These are phyloP conservation scores for Mycena venus DNA, from an alignment of 768 basidiomycete species.

Conservation along the genomic window DNA sequence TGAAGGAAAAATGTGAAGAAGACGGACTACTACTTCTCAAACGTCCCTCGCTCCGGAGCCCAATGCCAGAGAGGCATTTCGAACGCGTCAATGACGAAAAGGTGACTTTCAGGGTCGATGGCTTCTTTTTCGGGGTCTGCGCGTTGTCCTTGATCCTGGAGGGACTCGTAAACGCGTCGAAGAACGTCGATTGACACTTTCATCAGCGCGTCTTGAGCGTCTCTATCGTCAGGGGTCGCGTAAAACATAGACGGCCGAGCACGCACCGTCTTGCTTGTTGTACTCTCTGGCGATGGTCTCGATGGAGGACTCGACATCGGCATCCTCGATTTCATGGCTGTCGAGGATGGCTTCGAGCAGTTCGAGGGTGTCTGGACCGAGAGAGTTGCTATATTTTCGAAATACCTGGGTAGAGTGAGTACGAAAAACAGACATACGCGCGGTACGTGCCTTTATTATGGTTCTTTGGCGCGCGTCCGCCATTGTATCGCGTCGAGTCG, in stretches of 20 bases:
- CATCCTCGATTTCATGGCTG: conserved; percentile 76
- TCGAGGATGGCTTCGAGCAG: conserved; percentile 81
- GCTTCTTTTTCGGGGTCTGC: conserved; percentile 67
- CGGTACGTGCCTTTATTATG: conserved; percentile 59
- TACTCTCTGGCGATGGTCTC: conserved; percentile 90
- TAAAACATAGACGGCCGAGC: not conserved
- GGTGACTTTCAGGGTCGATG: conserved; percentile 84
- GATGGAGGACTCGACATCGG: conserved; percentile 79
- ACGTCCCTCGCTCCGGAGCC: conserved; percentile 87
- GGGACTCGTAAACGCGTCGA: conserved; percentile 77
- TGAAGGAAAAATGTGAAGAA: not conserved
- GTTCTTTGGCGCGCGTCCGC: conserved; percentile 61
- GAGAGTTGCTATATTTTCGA: conserved; percentile 89
- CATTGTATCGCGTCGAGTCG: conserved; percentile 45
- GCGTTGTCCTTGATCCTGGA: conserved; percentile 75
- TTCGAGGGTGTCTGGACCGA: conserved; percentile 82
- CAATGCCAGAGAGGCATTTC: conserved; percentile 97
- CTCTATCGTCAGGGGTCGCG: conserved; percentile 1
- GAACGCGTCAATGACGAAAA: conserved; percentile 90
- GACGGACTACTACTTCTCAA: conserved; percentile 76
- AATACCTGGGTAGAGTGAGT: conserved; percentile 68
- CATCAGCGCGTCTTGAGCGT: conserved; percentile 77
- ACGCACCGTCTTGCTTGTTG: conserved; percentile 87
- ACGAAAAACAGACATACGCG: not conserved
- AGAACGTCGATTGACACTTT: conserved; percentile 81